phyloP scores from a whole-genome alignment of 73 alveolate species.

The Uronychia setigera region DNA sequence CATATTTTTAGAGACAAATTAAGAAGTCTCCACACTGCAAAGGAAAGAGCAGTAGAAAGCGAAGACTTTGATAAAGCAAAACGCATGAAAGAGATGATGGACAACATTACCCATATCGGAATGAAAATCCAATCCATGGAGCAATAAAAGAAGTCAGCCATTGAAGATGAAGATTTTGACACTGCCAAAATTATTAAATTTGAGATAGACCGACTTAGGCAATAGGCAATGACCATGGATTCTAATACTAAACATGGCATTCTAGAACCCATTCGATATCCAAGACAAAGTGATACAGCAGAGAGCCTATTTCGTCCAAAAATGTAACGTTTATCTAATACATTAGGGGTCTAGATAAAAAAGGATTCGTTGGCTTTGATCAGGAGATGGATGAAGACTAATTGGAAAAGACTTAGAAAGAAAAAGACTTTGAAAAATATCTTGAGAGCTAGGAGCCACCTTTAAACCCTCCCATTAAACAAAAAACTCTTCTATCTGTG shows the following conservation, averaged over 20 bases:
- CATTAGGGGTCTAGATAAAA: background rate
- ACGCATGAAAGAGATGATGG: constrained; percentile 84
- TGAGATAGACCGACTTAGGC: constrained; percentile 69
- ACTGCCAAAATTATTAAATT: constrained; percentile 75
- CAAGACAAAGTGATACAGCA: background rate
- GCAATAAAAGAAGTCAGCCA: constrained; percentile 68
- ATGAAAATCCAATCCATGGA: constrained; percentile 74
- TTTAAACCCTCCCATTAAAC: background rate
- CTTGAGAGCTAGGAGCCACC: background rate
- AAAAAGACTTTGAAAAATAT: background rate
- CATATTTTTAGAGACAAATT: constrained; percentile 66
- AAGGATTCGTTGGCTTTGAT: too few relatives aligned
- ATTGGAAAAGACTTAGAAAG: background rate
- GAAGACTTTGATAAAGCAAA: constrained; percentile 93
- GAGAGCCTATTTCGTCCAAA: background rate
- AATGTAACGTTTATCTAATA: background rate
- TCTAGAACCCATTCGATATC: background rate
- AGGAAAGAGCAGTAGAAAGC: constrained; percentile 72
- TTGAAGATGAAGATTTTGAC: constrained; percentile 83
- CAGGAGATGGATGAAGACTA: background rate
- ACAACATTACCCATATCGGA: constrained; percentile 80
- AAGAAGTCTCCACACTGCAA: constrained; percentile 65
- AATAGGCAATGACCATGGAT: constrained; percentile 41
- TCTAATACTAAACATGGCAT: background rate
- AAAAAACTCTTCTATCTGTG: background rate